Percentiles rank a stretch among this genome's conserved stretches.
Evolutionary conservation across 257 asterid genomes (phyloP).

Genomic region (Thymus mandschuricus): DNA sequence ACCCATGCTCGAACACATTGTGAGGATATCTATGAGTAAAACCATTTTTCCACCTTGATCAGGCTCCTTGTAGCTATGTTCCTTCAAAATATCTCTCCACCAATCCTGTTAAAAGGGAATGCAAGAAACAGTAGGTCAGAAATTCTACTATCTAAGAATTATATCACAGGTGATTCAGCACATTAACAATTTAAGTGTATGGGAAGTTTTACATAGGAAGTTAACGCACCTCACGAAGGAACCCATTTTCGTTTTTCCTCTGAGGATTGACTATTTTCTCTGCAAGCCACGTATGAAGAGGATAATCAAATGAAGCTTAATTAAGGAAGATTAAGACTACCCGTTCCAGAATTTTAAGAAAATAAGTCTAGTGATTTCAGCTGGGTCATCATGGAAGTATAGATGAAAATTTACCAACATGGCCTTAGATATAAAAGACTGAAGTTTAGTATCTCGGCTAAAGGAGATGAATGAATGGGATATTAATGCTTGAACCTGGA

Average conservation of each 20-base stretch:
- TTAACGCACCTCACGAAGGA: constrained; percentile 67
- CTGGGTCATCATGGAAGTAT: constrained; percentile 1
- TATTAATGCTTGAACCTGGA: constrained; percentile 5
- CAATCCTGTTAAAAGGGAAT: constrained; percentile 63
- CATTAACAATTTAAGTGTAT: constrained; percentile 22
- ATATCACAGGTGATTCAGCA: not conserved
- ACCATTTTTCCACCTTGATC: constrained; percentile 97
- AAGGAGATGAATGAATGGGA: constrained; percentile 10
- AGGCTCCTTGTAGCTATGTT: constrained; percentile 63
- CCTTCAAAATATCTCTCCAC: constrained; percentile 91
- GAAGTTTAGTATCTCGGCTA: constrained; percentile 17
- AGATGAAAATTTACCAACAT: constrained; percentile 17
- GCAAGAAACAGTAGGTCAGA: constrained; percentile 29
- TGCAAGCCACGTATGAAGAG: constrained; percentile 39
- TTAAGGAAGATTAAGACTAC: constrained; percentile 1
- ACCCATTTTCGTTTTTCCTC: constrained; percentile 63
- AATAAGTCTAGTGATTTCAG: not conserved
- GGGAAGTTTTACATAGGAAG: constrained; percentile 22
- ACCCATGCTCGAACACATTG: constrained; percentile 79
- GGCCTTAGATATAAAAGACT: constrained; percentile 7
- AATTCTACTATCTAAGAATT: not conserved
- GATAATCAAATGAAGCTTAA: constrained; percentile 25
- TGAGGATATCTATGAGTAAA: constrained; percentile 82
- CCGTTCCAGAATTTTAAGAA: not conserved
- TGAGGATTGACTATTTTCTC: constrained; percentile 65